Percentiles rank a stretch among this genome's conserved stretches.
These are phyloP conservation scores for Edaphochlamys debaryana DNA, from an alignment of 139 green algal genomes.

Conservation along the genomic window DNA sequence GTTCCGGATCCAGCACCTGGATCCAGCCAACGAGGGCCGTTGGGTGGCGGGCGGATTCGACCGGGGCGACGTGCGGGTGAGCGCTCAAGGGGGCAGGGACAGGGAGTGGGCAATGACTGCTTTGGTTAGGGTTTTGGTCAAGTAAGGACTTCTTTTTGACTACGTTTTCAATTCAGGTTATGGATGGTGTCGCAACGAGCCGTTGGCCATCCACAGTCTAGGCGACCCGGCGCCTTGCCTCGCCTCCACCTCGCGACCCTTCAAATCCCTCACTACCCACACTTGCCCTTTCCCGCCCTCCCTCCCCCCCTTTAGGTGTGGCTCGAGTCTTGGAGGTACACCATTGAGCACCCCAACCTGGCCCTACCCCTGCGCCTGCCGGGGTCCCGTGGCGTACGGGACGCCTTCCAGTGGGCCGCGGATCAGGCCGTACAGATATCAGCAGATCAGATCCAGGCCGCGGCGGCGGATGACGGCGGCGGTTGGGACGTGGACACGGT, in stretches of 20 bases:
- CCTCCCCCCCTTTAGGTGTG: neutral
- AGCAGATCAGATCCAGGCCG: neutral
- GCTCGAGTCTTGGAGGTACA: neutral
- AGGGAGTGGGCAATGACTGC: too few relatives aligned
- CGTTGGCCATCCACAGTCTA: neutral
- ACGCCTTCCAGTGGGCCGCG: neutral
- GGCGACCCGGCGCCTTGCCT: too few relatives aligned
- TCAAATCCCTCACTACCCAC: too few relatives aligned
- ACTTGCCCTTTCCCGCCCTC: neutral
- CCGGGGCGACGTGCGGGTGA: neutral
- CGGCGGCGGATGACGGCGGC: neutral
- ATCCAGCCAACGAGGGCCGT: neutral
- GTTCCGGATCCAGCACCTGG: slow-evolving; percentile 21
- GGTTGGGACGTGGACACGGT: neutral
- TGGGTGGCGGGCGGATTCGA: neutral
- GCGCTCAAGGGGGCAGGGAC: neutral
- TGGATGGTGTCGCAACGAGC: neutral
- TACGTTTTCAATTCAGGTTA: neutral
- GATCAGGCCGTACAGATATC: neutral
- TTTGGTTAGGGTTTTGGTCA: neutral
- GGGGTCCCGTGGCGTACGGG: neutral
- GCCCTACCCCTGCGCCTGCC: slow-evolving; percentile 32
- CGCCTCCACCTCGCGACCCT: too few relatives aligned
- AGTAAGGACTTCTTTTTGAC: neutral
- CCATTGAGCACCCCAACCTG: slow-evolving; percentile 3